Conservation (phyloP, 2,329 filamentous ascomycete genomes). For the Curvularia spicifera region DNA sequence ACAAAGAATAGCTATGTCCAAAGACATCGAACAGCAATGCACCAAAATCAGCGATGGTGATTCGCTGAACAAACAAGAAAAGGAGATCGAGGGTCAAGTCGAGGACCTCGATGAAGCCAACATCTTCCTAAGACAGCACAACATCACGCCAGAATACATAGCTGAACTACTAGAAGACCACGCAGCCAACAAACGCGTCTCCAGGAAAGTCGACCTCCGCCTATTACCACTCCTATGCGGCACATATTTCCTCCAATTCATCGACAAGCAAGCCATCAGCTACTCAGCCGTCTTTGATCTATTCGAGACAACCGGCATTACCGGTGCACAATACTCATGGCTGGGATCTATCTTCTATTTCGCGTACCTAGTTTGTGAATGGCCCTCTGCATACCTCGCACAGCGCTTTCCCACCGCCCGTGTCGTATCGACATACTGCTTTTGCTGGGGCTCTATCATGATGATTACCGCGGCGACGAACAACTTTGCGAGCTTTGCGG, state of each 20-base stretch:
- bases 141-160: constrained; percentile 53
- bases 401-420: constrained; percentile 45
- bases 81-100: constrained; percentile 31
- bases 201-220: constrained; percentile 58
- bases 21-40: constrained; percentile 5
- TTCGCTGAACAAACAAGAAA: constrained; percentile 7
- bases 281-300: constrained; percentile 65
- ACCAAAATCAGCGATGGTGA: not conserved
- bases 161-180: constrained; percentile 56
- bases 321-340: constrained; percentile 59
- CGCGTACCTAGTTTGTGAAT: constrained; percentile 47
- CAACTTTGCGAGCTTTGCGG: constrained; percentile 29
- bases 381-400: constrained; percentile 31
- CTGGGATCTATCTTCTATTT: constrained; percentile 64
- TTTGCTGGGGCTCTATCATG: constrained; percentile 29
- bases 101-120: constrained; percentile 57
- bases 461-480: constrained; percentile 29
- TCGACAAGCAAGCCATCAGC: constrained; percentile 62
- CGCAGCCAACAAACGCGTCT: constrained; percentile 39
- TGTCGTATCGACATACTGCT: constrained; percentile 34
- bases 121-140: constrained; percentile 58
- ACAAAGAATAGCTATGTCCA: not conserved
- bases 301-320: constrained; percentile 58
- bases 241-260: constrained; percentile 61
- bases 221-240: constrained; percentile 60